Base-by-base conservation (phyloP, 2,329 filamentous ascomycete genomes). In the Alternaria sp. region DNA sequence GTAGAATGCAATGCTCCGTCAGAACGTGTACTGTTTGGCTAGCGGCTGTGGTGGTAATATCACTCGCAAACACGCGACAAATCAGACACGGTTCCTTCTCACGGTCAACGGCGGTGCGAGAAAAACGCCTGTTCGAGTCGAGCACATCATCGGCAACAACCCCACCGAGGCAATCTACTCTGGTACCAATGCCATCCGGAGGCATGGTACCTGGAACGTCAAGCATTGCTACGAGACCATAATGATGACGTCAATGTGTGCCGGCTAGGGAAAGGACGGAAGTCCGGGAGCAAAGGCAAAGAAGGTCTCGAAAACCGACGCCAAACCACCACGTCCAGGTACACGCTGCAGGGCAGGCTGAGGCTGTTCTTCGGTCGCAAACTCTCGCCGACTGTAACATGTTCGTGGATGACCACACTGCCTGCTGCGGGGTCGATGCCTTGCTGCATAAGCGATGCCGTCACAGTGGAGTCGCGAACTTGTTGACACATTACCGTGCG, bases 31-130 rank as follows among this genome's bases (percentile, higher is more conserved):
- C 59, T 49, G 52, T 45, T 58, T 52, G 56, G 55, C 66, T 71
- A 73, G 66, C 57, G 62, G 57, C 40, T 54, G 46, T 53, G 44
- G 58, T 62, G 57, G 46, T 62, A 57, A 54, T 61, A 55, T 43
- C 40, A 61, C 45, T 58, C 25, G 52, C 30, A 61, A 55, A 44
- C 44, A 43, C 57, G 55, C 59, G 66, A 60, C 76, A 75, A 77
- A 78, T 78, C 69, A 76, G 61, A 44, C 40, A 45, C 57, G 21
- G 36, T 49, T 59, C 59, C 17, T 58, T 43, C 57, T 70, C 69
- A 75, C 71, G 71, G 63, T 69, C 62, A 51, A 51, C 32, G 50
- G 62, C 59, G 68, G 70, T 71, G 71, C 71, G 69, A 64, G 57
- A 45, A 61, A 69, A 53, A 62, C 66, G 70, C 65, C 69, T 70